A percentile compares a stretch with the other conserved stretches of the same genome.
Evolutionary conservation across 495 filamentous ascomycete species (phyloP).

Genomic region (Letharia lupina): DNA sequence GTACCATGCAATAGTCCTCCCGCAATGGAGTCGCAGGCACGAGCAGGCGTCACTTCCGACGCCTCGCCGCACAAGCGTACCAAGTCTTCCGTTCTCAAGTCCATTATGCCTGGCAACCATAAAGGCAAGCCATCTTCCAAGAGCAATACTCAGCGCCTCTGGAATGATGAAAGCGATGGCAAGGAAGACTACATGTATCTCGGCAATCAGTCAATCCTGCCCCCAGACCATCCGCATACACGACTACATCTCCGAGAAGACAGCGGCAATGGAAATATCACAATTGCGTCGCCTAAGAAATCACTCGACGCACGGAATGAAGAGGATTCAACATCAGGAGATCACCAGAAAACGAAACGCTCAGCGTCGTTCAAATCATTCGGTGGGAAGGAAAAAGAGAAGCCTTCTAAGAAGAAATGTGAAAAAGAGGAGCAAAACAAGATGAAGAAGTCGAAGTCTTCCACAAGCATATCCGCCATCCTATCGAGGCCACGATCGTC

Average conservation of each 20-base stretch:
- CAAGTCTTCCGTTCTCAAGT: slow-evolving; percentile 38
- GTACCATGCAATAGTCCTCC: neutral
- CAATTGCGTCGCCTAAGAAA: slow-evolving; percentile 19
- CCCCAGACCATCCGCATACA: slow-evolving; percentile 23
- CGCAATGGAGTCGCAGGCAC: slow-evolving; percentile 2
- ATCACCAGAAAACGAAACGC: slow-evolving; percentile 58
- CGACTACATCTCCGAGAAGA: slow-evolving; percentile 31
- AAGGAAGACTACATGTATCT: slow-evolving; percentile 7
- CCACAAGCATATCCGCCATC: slow-evolving; percentile 64
- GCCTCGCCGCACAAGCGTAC: slow-evolving; percentile 5
- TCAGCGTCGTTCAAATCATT: slow-evolving; percentile 58
- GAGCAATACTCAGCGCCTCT: slow-evolving; percentile 28
- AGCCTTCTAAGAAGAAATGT: slow-evolving; percentile 39
- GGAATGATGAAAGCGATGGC: slow-evolving; percentile 26
- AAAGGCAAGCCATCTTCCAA: slow-evolving; percentile 38
- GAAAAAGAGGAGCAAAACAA: slow-evolving; percentile 30
- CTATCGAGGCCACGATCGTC: slow-evolving; percentile 52
- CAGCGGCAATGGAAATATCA: slow-evolving; percentile 19
- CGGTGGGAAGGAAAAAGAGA: slow-evolving; percentile 46
- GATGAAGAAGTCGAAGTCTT: slow-evolving; percentile 78
- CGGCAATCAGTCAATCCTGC: slow-evolving; percentile 30
- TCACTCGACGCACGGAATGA: slow-evolving; percentile 14
- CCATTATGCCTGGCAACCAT: slow-evolving; percentile 39
- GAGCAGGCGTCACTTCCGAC: neutral
- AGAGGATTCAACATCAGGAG: slow-evolving; percentile 24